A percentile compares a stretch with the other conserved stretches of the same genome.
These are phyloP conservation scores for Vanderwaltozyma polyspora DNA, from an alignment of 805 yeast species.

Conservation along the genomic window DNA sequence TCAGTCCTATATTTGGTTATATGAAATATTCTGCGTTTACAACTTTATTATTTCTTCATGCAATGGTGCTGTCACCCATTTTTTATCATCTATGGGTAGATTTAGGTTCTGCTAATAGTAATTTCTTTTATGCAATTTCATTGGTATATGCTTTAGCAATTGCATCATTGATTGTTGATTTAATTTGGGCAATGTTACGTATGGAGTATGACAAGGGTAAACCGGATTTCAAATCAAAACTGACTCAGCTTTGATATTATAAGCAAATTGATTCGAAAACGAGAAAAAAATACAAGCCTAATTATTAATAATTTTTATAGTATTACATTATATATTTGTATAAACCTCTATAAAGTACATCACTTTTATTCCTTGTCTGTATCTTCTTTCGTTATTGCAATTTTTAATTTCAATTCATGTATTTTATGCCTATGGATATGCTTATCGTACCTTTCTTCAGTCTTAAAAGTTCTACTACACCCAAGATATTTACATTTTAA, in stretches of 20 bases:
- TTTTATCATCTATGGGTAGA: constrained; percentile 93
- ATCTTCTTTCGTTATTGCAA: constrained; percentile 5
- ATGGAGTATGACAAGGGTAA: constrained; percentile 48
- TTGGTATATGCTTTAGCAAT: constrained; percentile 66
- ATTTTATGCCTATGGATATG: constrained; percentile 27
- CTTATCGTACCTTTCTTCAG: constrained; percentile 24
- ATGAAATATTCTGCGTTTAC: constrained; percentile 39
- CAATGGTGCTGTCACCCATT: constrained; percentile 66
- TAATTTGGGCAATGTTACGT: constrained; percentile 69
- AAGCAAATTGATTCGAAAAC: too few species aligned
- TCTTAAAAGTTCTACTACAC: constrained; percentile 45
- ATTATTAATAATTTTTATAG: too few species aligned
- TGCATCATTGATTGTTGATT: constrained; percentile 57
- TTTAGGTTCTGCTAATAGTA: constrained; percentile 88
- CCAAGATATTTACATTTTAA: constrained; percentile 38
- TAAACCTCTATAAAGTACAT: too few species aligned
- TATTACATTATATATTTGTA: too few species aligned
- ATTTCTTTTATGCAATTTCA: constrained; percentile 91
- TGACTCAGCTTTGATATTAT: constrained; percentile 41
- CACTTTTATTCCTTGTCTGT: too few species aligned
- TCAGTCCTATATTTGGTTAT: constrained; percentile 36
- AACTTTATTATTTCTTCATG: constrained; percentile 42
- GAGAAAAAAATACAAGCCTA: too few species aligned
- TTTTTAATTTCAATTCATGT: constrained; percentile 23
- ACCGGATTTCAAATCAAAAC: constrained; percentile 27